Evolutionary conservation across 164 flowering plant genomes (phyloP).

Genomic region (Aristolochia californica): DNA sequence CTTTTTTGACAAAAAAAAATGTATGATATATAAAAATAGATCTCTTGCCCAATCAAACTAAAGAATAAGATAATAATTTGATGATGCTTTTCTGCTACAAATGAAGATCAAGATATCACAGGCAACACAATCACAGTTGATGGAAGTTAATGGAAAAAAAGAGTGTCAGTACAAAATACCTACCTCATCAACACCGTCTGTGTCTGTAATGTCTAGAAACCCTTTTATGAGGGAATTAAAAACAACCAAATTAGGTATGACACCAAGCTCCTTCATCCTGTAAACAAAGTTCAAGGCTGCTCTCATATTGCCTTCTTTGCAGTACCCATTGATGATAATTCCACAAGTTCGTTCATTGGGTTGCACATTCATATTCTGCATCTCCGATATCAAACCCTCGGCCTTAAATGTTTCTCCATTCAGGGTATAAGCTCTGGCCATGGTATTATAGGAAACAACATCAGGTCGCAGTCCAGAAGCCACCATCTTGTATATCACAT

Average conservation of each 20-base stretch:
- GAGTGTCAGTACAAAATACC: not conserved
- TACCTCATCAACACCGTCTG: slow-evolving; percentile 53
- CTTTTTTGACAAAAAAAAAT: too few species aligned
- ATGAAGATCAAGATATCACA: not conserved
- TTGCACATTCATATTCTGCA: slow-evolving; percentile 38
- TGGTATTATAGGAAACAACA: slow-evolving; percentile 74
- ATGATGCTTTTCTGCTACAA: not conserved
- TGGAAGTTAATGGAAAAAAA: not conserved
- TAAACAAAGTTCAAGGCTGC: slow-evolving; percentile 39
- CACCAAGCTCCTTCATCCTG: slow-evolving; percentile 54
- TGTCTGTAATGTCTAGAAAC: slow-evolving; percentile 46
- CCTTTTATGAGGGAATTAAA: slow-evolving; percentile 82
- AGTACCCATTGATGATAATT: slow-evolving; percentile 56
- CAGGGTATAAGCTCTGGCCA: slow-evolving; percentile 71
- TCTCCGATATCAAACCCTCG: slow-evolving; percentile 52
- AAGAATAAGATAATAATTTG: too few species aligned
- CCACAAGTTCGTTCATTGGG: slow-evolving; percentile 84
- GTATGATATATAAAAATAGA: too few species aligned
- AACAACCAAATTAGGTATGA: slow-evolving; percentile 66
- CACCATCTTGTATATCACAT: slow-evolving; percentile 57
- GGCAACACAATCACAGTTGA: not conserved
- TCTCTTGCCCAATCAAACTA: too few species aligned
- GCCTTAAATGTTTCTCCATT: slow-evolving; percentile 53
- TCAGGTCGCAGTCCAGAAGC: slow-evolving; percentile 68
- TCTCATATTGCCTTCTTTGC: slow-evolving; percentile 36